Percentiles rank a stretch among this genome's conserved stretches.
These are phyloP conservation scores for Tuber magnatum DNA, from an alignment of 495 filamentous ascomycete genomes.

Conservation along the genomic window DNA sequence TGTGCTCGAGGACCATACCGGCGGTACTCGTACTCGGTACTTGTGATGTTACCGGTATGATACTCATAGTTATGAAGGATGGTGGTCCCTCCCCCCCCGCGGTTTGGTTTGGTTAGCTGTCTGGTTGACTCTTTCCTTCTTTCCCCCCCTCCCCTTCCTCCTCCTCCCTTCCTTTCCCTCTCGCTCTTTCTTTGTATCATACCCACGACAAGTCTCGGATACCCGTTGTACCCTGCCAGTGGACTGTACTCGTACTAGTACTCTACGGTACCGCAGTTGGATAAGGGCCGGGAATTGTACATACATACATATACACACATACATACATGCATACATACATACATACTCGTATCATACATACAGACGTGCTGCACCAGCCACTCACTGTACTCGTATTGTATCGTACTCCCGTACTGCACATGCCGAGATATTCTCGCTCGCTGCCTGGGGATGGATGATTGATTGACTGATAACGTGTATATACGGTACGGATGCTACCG, in stretches of 20 bases:
- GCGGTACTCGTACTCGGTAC: too few species aligned
- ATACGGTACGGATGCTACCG: neutral
- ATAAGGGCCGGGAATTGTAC: neutral
- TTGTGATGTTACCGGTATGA: too few species aligned
- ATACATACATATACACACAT: neutral
- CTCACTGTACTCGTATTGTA: neutral
- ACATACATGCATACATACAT: neutral
- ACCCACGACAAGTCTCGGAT: neutral
- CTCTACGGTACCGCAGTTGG: too few species aligned
- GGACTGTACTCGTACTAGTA: neutral
- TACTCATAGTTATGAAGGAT: neutral
- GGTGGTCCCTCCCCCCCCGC: too few species aligned
- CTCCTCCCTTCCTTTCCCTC: neutral
- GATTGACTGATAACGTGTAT: neutral
- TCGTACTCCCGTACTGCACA: neutral
- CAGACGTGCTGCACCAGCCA: neutral
- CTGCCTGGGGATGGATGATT: neutral
- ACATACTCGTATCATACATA: too few species aligned
- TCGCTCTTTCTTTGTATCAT: neutral
- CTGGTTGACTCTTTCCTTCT: neutral
- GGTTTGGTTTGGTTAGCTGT: neutral
- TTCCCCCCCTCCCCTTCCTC: too few species aligned
- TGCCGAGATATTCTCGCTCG: neutral
- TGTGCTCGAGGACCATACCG: too few species aligned
- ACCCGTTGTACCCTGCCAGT: neutral